Conservation (phyloP, 768 basidiomycete genomes). For the Dioszegia hungarica region DNA sequence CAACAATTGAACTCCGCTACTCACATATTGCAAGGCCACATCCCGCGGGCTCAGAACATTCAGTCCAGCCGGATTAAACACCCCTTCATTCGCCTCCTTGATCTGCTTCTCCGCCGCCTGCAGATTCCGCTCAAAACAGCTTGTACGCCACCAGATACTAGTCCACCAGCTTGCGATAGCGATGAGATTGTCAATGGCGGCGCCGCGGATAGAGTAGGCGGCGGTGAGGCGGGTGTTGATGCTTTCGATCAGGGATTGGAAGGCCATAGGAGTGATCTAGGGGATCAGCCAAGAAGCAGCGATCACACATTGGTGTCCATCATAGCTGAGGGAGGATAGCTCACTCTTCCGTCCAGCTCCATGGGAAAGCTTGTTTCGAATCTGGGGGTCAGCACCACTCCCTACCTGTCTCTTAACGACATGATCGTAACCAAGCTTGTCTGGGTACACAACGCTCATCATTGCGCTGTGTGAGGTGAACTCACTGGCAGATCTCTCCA, state of each 20-base stretch:
- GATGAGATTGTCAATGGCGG: constrained; percentile 72
- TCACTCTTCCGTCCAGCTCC: constrained; percentile 86
- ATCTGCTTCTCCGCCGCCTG: constrained; percentile 60
- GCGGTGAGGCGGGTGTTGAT: constrained; percentile 83
- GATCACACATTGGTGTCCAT: too few relatives aligned
- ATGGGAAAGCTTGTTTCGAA: constrained; percentile 83
- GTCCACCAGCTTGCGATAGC: constrained; percentile 76
- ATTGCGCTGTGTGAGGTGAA: not conserved
- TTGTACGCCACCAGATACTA: constrained; percentile 61
- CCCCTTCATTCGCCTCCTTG: constrained; percentile 61
- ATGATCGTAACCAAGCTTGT: too few relatives aligned
- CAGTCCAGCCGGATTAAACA: constrained; percentile 82
- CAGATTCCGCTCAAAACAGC: constrained; percentile 91
- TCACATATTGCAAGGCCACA: constrained; percentile 85
- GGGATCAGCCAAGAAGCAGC: not conserved
- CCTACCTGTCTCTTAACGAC: not conserved
- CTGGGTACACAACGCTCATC: not conserved
- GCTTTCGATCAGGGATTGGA: constrained; percentile 80
- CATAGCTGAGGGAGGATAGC: constrained; percentile 36
- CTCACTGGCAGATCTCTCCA: constrained; percentile 75
- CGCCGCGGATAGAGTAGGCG: constrained; percentile 70
- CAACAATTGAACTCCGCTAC: constrained; percentile 47
- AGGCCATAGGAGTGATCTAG: constrained; percentile 85
- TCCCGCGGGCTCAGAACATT: constrained; percentile 78
- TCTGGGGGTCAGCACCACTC: constrained; percentile 25